Evolutionary conservation across 2,329 filamentous ascomycete species (phyloP).

Genomic region (Biscogniauxia mediterranea): DNA sequence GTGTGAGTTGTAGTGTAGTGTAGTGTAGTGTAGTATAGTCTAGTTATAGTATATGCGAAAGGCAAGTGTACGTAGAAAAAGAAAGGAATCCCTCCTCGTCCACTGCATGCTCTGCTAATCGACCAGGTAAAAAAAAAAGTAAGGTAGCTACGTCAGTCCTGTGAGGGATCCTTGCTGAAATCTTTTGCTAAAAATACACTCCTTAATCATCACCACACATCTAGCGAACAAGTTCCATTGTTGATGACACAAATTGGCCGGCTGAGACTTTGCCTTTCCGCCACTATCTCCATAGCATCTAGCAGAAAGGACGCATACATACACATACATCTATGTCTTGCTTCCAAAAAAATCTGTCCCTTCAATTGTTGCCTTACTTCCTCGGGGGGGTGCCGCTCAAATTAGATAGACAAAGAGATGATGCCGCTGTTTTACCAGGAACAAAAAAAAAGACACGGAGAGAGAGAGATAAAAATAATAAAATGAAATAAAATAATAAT

Average conservation of each 20-base stretch:
- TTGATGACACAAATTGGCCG: constrained; percentile 21
- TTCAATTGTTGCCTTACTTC: constrained; percentile 17
- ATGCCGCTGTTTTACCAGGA: constrained; percentile 13
- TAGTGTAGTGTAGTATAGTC: too few relatives aligned
- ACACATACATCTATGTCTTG: constrained; percentile 30
- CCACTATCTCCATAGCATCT: constrained; percentile 14
- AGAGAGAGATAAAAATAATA: not conserved
- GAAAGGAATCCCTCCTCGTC: constrained; percentile 2
- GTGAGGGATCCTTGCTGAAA: constrained; percentile 26
- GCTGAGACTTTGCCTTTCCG: constrained; percentile 16
- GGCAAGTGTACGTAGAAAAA: not conserved
- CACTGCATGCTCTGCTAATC: constrained; percentile 21
- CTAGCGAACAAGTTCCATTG: not conserved
- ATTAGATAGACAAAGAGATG: constrained; percentile 29
- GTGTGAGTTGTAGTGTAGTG: not conserved
- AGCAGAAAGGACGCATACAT: constrained; percentile 21
- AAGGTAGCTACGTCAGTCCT: constrained; percentile 8
- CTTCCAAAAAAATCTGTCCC: constrained; percentile 26
- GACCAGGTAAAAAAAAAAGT: constrained; percentile 6
- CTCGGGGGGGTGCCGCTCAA: constrained; percentile 14
- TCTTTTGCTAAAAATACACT: constrained; percentile 32
- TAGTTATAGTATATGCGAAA: too few relatives aligned
- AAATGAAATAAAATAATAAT: constrained; percentile 9
- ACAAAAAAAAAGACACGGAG: constrained; percentile 5
- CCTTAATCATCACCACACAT: constrained; percentile 15